A percentile compares a stretch with the other conserved stretches of the same genome.
Conservation (phyloP, 148 eudicot genomes). For the Talinum fruticosum region DNA sequence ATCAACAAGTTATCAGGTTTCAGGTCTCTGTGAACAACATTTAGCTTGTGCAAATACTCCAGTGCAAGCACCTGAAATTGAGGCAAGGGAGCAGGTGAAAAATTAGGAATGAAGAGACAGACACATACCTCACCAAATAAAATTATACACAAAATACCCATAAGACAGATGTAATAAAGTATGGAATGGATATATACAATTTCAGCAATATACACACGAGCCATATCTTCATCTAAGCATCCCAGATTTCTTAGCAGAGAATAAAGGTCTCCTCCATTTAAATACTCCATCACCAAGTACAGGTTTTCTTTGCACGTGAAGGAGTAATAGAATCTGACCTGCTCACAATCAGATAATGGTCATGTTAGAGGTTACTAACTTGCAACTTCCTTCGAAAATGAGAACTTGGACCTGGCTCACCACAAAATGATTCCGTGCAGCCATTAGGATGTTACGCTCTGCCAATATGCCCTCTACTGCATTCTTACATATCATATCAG, state of each 20-base stretch:
- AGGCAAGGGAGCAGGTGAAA: constrained; percentile 17
- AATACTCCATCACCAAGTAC: constrained; percentile 94
- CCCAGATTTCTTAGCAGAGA: constrained; percentile 85
- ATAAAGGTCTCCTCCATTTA: constrained; percentile 97
- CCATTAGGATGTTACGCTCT: constrained; percentile 82
- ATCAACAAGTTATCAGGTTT: constrained; percentile 95
- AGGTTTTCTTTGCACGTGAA: constrained; percentile 97
- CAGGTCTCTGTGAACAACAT: constrained; percentile 85
- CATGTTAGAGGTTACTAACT: constrained; percentile 22
- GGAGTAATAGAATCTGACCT: constrained; percentile 98
- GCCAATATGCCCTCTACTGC: constrained; percentile 97
- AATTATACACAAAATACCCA: not conserved
- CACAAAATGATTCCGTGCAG: constrained; percentile 95
- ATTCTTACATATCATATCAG: constrained; percentile 94
- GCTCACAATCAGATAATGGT: constrained; percentile 40
- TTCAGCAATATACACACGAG: constrained; percentile 92
- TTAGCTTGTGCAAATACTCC: constrained; percentile 85
- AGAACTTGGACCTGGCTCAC: constrained; percentile 41
- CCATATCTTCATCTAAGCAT: constrained; percentile 97
- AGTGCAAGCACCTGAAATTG: constrained; percentile 86
- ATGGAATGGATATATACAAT: constrained; percentile 51
- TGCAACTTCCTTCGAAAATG: constrained; percentile 5
- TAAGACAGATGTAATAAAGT: not conserved
- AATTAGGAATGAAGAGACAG: not conserved
- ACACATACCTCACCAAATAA: not conserved